Evolutionary conservation across 305 asterid genomes (phyloP), one percentile per base, ranked within the genome.

Genomic region (Galium porrigens): DNA sequence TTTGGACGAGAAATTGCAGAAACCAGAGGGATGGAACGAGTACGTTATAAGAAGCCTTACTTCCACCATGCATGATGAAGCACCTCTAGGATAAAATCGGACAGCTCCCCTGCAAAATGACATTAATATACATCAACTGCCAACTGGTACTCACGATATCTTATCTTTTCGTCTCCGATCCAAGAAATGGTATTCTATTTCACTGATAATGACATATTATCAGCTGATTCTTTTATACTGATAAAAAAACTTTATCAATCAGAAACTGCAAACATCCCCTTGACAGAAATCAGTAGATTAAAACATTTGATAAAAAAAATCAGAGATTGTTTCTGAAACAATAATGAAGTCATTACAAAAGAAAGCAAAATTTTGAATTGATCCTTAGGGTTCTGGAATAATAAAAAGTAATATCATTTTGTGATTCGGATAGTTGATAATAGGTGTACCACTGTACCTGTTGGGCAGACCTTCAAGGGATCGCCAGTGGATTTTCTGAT

Each of bases 401-500:
- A 29, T 14, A 46, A 14, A 27, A 7, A 15, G 67, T 6, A 10
- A 15, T 27, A 20, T 17, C 56, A 30, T 7, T 37, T 1, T 8
- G n/a, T 41, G 22, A 65, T 59, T 51, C 15, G 18, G 57, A 18
- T 29, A 15, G 17, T 49, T 39, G 61, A 65, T 65, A 64, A 25
- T 10, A 65, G 48, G 29, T 27, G 29, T 27, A 27, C 29, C 29
- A 25, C 56, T 5, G 11, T 82, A 85, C 95, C 86, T 88, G 80
- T 91, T 91, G 48, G 96, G 96, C 66, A 88, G 96, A 65, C 97
- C 97, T 77, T 91, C 94, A 62, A 91, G 74, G 63, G 98, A 88
- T 78, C 94, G 79, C 96, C 96, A 86, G 73, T 88, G 96, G 77
- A 88, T 88, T 79, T 91, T 88, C 94, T 88, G 95, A 79, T 91